phyloP scores from a whole-genome alignment of 2,329 filamentous ascomycete species.

The Pseudogymnoascus verrucosus region DNA sequence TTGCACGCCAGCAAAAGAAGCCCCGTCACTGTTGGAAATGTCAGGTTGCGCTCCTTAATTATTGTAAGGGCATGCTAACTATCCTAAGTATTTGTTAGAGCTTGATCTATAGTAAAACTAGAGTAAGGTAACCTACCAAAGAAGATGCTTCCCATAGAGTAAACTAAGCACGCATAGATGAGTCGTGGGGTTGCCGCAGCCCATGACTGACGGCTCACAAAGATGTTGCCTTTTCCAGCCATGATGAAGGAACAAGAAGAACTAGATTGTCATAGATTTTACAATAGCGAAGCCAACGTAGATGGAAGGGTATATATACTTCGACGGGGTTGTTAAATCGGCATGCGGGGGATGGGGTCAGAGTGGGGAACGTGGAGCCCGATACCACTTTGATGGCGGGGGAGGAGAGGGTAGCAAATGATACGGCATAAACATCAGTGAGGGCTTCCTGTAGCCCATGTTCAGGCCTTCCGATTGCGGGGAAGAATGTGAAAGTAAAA shows the following conservation, averaged over 20 bases:
- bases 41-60: neutral
- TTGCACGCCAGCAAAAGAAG: slow-evolving; percentile 18
- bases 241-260: neutral
- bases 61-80: neutral
- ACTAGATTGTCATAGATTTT: neutral
- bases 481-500: neutral
- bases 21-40: slow-evolving; percentile 13
- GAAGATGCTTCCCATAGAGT: slow-evolving; percentile 18
- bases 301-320: neutral
- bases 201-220: slow-evolving; percentile 15
- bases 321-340: neutral
- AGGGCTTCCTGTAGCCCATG: neutral
- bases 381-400: neutral
- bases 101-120: neutral
- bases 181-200: slow-evolving; percentile 14
- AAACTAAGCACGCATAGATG: slow-evolving; percentile 14
- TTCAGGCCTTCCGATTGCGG: neutral
- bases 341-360: neutral
- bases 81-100: neutral
- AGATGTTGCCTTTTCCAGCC: slow-evolving; percentile 15
- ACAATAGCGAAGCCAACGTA: neutral
- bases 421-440: neutral
- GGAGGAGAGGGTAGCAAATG: neutral
- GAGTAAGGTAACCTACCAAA: slow-evolving; percentile 11
- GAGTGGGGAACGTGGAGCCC: neutral